These are phyloP conservation scores for Ulota crispa DNA, from an alignment of 225 moss, liverwort and hornwort species.

Conservation along the genomic window DNA sequence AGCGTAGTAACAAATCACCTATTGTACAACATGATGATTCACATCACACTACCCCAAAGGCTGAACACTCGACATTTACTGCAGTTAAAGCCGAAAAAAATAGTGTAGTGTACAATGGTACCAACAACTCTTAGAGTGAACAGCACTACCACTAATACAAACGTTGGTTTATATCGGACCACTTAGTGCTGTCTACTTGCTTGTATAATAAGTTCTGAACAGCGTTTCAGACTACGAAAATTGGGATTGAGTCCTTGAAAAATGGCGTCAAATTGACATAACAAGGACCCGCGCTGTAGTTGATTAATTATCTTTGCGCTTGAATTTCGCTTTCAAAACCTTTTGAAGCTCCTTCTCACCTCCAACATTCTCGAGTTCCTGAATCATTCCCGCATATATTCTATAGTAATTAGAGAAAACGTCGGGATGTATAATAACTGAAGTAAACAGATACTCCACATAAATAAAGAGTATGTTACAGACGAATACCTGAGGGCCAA, in stretches of 20 bases:
- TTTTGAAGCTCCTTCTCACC: constrained; percentile 50
- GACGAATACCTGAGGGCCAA: constrained; percentile 75
- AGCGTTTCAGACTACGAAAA: constrained; percentile 27
- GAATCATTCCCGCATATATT: constrained; percentile 10
- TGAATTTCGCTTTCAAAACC: constrained; percentile 41
- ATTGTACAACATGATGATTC: constrained; percentile 33
- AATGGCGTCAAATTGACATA: constrained; percentile 23
- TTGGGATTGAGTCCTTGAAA: constrained; percentile 19
- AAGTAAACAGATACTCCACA: not conserved
- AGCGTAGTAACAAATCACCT: constrained; percentile 23
- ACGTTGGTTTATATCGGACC: constrained; percentile 37
- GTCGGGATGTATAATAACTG: not conserved
- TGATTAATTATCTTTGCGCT: constrained; percentile 39
- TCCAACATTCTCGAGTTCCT: constrained; percentile 60
- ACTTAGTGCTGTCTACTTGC: constrained; percentile 25
- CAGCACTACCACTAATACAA: constrained; percentile 35
- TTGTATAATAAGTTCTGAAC: constrained; percentile 22
- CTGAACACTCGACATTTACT: constrained; percentile 20
- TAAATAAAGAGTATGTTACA: not conserved
- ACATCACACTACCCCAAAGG: constrained; percentile 29
- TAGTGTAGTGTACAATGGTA: constrained; percentile 25
- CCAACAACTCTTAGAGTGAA: constrained; percentile 27
- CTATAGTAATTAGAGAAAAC: not conserved
- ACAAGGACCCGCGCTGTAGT: not conserved
- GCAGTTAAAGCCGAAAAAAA: constrained; percentile 15